A percentile compares a stretch with the other conserved stretches of the same genome.
phyloP scores from a whole-genome alignment of 2,329 filamentous ascomycete species.

The Truncatella angustata region DNA sequence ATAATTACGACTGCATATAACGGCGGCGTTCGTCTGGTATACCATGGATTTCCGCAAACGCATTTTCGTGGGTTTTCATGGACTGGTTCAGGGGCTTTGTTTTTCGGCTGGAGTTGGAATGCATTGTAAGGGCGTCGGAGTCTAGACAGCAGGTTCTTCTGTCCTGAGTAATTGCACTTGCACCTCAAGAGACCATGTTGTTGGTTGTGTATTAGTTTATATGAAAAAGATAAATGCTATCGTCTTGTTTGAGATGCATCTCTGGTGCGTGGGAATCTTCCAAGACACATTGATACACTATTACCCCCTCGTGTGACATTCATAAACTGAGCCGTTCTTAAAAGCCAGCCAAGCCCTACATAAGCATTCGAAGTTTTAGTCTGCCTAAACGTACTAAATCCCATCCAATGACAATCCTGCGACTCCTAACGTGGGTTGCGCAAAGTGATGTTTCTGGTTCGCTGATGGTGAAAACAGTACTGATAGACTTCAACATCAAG shows the following conservation, averaged over 20 bases:
- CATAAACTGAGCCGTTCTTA: too few relatives aligned
- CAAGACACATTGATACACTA: too few relatives aligned
- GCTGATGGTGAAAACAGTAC: too few relatives aligned
- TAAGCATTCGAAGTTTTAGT: too few relatives aligned
- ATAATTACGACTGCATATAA: constrained; percentile 8
- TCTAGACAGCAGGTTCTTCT: background rate
- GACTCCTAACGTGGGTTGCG: too few relatives aligned
- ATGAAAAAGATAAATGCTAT: background rate
- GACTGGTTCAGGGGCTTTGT: background rate
- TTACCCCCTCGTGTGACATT: too few relatives aligned
- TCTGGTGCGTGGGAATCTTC: background rate
- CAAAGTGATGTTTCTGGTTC: too few relatives aligned
- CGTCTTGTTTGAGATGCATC: background rate
- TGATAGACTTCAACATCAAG: too few relatives aligned
- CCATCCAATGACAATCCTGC: background rate
- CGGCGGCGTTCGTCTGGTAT: constrained; percentile 2
- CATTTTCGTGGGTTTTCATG: background rate
- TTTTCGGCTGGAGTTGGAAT: constrained; percentile 3
- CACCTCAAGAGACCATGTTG: too few relatives aligned
- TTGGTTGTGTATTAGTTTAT: too few relatives aligned
- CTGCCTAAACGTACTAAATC: background rate
- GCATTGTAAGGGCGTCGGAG: background rate
- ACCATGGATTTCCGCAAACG: background rate
- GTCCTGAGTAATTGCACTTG: background rate
- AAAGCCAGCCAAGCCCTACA: too few relatives aligned